A percentile compares a stretch with the other conserved stretches of the same genome.
phyloP scores from a whole-genome alignment of 371 early-diverging fungal genomes.

The Mortierella sp. region DNA sequence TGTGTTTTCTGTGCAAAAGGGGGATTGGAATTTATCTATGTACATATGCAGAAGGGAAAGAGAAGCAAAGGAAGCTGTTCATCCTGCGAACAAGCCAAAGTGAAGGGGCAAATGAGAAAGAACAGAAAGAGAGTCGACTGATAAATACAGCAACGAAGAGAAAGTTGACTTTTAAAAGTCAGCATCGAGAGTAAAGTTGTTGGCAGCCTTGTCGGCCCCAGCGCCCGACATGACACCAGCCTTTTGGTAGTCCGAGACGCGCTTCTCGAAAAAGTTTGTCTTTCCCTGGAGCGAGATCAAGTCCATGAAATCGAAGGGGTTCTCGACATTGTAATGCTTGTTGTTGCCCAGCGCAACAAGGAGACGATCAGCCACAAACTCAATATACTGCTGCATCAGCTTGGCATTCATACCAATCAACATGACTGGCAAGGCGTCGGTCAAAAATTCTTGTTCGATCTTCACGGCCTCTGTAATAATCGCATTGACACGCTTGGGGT shows the following conservation, averaged over 20 bases:
- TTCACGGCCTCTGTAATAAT: slow-evolving; percentile 96
- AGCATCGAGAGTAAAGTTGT: slow-evolving; percentile 87
- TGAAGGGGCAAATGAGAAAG: neutral
- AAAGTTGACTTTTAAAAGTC: slow-evolving; percentile 86
- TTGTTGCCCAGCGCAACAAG: slow-evolving; percentile 92
- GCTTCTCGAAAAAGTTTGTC: slow-evolving; percentile 99
- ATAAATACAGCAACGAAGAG: neutral
- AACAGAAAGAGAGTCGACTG: neutral
- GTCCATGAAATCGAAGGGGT: slow-evolving; percentile 99
- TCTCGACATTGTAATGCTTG: slow-evolving; percentile 92
- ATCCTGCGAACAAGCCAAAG: neutral
- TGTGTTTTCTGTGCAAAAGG: neutral
- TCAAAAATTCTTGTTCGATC: slow-evolving; percentile 98
- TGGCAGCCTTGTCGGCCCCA: slow-evolving; percentile 59
- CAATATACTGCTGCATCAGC: slow-evolving; percentile 99
- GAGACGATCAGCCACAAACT: slow-evolving; percentile 99
- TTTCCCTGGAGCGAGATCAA: slow-evolving; percentile 99
- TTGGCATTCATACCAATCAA: slow-evolving; percentile 99
- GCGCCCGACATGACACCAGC: slow-evolving; percentile 91
- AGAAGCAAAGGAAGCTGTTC: neutral
- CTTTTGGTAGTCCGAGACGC: slow-evolving; percentile 99
- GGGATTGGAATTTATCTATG: neutral
- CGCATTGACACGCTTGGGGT: slow-evolving; percentile 74
- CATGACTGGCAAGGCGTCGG: slow-evolving; percentile 95
- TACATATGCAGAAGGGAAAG: neutral